Percentiles rank a stretch among this genome's conserved stretches.
These are phyloP conservation scores for Rhodamnia argentea DNA, from an alignment of 345 rosid species.

Conservation along the genomic window DNA sequence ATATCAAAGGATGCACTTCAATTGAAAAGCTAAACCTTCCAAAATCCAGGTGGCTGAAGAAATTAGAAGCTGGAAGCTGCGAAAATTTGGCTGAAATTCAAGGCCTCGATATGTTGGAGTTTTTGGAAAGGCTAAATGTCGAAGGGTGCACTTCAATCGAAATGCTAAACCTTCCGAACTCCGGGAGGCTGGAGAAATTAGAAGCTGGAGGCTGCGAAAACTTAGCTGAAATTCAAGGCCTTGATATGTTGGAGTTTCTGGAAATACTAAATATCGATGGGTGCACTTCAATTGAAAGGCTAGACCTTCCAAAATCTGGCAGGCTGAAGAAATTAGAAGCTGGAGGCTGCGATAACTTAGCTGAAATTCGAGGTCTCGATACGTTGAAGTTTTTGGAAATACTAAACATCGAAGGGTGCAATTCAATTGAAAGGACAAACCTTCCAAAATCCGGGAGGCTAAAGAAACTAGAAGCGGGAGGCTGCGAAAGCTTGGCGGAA, in stretches of 20 bases:
- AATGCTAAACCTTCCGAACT: no score
- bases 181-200: background rate
- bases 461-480: background rate
- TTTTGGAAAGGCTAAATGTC: no score
- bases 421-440: background rate
- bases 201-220: rapidly evolving
- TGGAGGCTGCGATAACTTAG: rapidly evolving
- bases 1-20: no score
- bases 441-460: rapidly evolving
- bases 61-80: no score
- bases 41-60: no score
- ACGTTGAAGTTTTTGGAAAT: rapidly evolving
- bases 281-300: background rate
- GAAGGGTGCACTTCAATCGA: no score
- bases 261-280: background rate
- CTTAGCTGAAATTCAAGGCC: background rate
- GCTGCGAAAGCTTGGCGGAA: background rate
- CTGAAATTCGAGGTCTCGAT: rapidly evolving
- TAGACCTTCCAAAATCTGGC: background rate
- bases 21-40: no score
- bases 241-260: background rate
- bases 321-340: background rate
- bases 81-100: no score
- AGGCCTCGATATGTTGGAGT: no score
- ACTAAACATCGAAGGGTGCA: rapidly evolving